These are phyloP conservation scores for Neofusicoccum kwambonambiense DNA, from an alignment of 2,329 filamentous ascomycete genomes.

Conservation along the genomic window DNA sequence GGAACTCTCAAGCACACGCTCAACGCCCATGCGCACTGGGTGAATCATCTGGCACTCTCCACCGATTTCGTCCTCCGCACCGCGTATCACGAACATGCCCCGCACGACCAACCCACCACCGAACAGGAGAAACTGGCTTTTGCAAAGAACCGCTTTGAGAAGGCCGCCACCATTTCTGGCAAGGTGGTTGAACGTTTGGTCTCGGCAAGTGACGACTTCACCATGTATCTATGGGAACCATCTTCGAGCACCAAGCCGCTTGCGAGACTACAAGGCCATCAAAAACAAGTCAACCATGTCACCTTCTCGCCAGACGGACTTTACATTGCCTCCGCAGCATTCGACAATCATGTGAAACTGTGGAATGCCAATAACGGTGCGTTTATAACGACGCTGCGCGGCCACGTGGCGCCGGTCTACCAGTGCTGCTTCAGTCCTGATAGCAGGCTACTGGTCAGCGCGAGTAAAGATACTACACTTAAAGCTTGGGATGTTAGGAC, in stretches of 20 bases:
- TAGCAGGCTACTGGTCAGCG: conserved; percentile 82
- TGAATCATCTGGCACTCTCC: conserved; percentile 91
- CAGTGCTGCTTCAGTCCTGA: conserved; percentile 92
- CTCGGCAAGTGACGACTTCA: conserved; percentile 92
- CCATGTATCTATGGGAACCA: conserved; percentile 94
- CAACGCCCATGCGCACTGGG: conserved; percentile 83
- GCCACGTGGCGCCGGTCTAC: conserved; percentile 89
- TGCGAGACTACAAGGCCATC: conserved; percentile 85
- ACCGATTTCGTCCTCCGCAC: conserved; percentile 89
- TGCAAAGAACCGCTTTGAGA: conserved; percentile 80
- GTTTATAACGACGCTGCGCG: conserved; percentile 84
- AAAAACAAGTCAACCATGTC: conserved; percentile 96
- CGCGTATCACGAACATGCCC: conserved; percentile 76
- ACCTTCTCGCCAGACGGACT: conserved; percentile 88
- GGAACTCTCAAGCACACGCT: conserved; percentile 80
- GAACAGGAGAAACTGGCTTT: conserved; percentile 70
- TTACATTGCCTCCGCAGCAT: conserved; percentile 82
- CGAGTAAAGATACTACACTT: conserved; percentile 86
- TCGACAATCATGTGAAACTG: conserved; percentile 92
- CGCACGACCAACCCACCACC: conserved; percentile 60
- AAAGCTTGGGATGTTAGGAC: conserved; percentile 93
- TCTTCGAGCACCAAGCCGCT: conserved; percentile 71
- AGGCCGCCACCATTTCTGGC: conserved; percentile 74
- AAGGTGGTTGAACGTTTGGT: conserved; percentile 80
- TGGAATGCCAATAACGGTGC: conserved; percentile 76